Base-by-base conservation (phyloP, 2,329 filamentous ascomycete species). In the Dothistroma pini region DNA sequence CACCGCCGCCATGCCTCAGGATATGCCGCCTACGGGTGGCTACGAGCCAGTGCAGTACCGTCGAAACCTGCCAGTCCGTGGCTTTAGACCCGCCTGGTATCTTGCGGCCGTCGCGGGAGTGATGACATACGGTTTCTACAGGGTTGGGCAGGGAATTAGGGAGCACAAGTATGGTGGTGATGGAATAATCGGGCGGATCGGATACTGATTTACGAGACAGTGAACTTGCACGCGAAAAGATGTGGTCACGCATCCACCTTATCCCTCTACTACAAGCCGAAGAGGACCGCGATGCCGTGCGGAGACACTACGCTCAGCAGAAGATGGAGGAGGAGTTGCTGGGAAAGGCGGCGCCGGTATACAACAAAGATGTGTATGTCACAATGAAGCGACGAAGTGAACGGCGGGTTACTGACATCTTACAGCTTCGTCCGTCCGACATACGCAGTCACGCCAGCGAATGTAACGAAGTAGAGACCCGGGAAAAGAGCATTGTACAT, bases 21-120 rank as follows among this genome's bases (percentile, higher is more conserved):
- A 99, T 84, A 91, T 99, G 86, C 95, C 95, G 82, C 95, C 95
- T 71, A 78, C 80, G 75, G 95, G 93, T 82, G 95, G 95, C 84
- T 99, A 99, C 80, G 89, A 87, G 78, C 89, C 93, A 78, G 89
- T 99, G 69, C 95, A 99, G 81, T 99, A 97, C 84, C 96, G 96
- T 87, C 89, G 95, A 79, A 97, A 97, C 81, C 83, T 99, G 65
- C 95, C 95, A 66, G 87, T 90, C 66, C 89, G 89, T 73, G 93
- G 93, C 70, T 96, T 97, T 84, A 88, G 89, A 63, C 93, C 95
- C 19, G 83, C 87, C 54, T 85, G 87, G 64, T 87, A 96, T 75
- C 83, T 97, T 68, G 75, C 90, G 70, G 90, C 86, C 66, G 86
- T 91, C 77, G 89, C 86, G 69, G 83, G 83, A 58, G 80, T 97